These are phyloP conservation scores for Trichopus zeylanicus DNA, from an alignment of 116 monocot genomes.

Conservation along the genomic window DNA sequence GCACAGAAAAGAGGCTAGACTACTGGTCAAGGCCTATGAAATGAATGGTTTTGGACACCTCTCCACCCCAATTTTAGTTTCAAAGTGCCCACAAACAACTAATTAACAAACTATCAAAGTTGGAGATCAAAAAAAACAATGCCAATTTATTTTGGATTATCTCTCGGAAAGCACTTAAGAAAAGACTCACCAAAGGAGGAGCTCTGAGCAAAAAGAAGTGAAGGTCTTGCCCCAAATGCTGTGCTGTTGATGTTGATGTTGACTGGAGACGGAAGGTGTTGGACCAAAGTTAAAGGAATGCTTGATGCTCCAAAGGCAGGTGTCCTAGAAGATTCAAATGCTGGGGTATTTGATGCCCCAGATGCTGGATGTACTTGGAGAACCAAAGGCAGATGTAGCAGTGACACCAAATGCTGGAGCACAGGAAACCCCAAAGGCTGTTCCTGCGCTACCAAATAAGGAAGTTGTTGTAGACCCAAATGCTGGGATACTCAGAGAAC, in stretches of 20 bases:
- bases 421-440: conserved; percentile 40
- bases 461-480: conserved; percentile 36
- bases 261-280: conserved; percentile 74
- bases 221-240: conserved; percentile 61
- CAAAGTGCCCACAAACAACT: background rate
- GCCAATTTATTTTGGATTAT: background rate
- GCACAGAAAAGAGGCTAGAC: background rate
- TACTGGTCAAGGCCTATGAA: background rate
- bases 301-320: conserved; percentile 53
- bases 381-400: conserved; percentile 56
- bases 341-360: conserved; percentile 43
- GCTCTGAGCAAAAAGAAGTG: conserved; percentile 71
- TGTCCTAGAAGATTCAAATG: conserved; percentile 51
- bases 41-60: background rate
- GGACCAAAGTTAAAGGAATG: conserved; percentile 68
- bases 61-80: background rate
- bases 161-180: background rate
- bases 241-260: conserved; percentile 54
- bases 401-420: conserved; percentile 44
- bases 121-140: background rate
- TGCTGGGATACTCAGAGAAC: conserved; percentile 13
- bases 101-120: too few relatives aligned
- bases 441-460: conserved; percentile 38
- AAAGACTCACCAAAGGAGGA: conserved; percentile 69
- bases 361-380: conserved; percentile 47